phyloP scores from a whole-genome alignment of 2,329 filamentous ascomycete species.

The Diaporthe citrichinensis region DNA sequence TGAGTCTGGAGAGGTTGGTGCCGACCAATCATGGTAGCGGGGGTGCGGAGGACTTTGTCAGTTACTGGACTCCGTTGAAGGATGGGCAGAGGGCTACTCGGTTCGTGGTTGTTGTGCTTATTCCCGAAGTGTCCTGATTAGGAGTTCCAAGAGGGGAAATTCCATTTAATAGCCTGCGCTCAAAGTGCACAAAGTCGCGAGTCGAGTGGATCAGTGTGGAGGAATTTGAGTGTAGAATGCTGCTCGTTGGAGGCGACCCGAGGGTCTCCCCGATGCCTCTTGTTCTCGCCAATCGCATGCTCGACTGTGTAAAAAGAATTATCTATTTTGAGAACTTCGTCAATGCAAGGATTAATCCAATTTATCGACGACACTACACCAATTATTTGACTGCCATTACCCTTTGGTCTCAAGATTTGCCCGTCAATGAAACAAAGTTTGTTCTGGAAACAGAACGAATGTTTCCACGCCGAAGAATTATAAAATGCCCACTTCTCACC shows the following conservation, averaged over 20 bases:
- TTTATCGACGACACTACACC: not conserved
- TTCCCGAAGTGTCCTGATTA: conserved; percentile 35
- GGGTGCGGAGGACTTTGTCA: conserved; percentile 13
- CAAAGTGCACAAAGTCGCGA: not conserved
- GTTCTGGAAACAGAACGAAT: not conserved
- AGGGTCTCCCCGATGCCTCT: not conserved
- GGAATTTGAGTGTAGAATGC: not conserved
- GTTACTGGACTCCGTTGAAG: conserved; percentile 39
- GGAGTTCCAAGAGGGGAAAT: too few relatives aligned
- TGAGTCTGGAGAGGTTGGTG: conserved; percentile 33
- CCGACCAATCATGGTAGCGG: not conserved
- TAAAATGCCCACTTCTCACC: not conserved
- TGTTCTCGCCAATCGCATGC: too few relatives aligned
- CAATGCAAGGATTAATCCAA: not conserved
- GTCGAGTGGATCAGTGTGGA: not conserved
- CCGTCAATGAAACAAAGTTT: not conserved
- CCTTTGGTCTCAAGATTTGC: not conserved
- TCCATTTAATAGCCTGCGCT: not conserved
- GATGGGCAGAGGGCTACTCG: conserved; percentile 1
- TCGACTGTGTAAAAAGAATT: not conserved
- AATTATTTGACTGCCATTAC: not conserved
- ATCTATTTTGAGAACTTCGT: not conserved
- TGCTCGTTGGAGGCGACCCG: not conserved
- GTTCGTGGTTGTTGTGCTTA: conserved; percentile 36
- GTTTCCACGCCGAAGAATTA: not conserved